These are phyloP conservation scores for Chamaecrista fasciculata DNA, from an alignment of 306 rosid genomes.

Conservation along the genomic window DNA sequence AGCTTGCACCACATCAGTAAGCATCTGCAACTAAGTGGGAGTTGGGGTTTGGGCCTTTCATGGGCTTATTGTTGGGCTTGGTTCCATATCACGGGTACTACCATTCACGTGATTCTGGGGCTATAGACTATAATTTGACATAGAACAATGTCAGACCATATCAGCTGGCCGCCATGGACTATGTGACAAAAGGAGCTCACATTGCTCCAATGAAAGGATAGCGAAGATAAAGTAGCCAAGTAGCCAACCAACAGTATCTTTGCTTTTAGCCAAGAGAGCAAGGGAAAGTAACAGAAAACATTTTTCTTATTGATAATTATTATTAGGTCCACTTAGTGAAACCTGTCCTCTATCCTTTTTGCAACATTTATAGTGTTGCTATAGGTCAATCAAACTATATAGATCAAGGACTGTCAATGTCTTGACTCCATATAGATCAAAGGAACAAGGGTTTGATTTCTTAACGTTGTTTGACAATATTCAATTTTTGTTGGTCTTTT, in stretches of 20 bases:
- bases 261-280: background rate
- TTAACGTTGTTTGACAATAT: background rate
- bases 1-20: no score
- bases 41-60: no score
- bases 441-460: background rate
- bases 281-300: background rate
- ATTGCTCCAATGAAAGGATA: background rate
- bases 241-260: background rate
- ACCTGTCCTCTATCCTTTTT: background rate
- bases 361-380: background rate
- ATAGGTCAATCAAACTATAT: background rate
- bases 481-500: background rate
- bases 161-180: background rate
- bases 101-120: background rate
- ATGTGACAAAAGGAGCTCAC: background rate
- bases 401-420: background rate
- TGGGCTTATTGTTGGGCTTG: no score
- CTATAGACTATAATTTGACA: conserved; percentile 12
- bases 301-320: background rate
- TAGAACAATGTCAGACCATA: conserved; percentile 2
- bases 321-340: background rate
- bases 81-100: no score
- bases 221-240: background rate
- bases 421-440: conserved; percentile 5
- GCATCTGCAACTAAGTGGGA: no score